A percentile compares a stretch with the other conserved stretches of the same genome.
These are phyloP conservation scores for Suillus clintonianus DNA, from an alignment of 768 basidiomycete species.

Conservation along the genomic window DNA sequence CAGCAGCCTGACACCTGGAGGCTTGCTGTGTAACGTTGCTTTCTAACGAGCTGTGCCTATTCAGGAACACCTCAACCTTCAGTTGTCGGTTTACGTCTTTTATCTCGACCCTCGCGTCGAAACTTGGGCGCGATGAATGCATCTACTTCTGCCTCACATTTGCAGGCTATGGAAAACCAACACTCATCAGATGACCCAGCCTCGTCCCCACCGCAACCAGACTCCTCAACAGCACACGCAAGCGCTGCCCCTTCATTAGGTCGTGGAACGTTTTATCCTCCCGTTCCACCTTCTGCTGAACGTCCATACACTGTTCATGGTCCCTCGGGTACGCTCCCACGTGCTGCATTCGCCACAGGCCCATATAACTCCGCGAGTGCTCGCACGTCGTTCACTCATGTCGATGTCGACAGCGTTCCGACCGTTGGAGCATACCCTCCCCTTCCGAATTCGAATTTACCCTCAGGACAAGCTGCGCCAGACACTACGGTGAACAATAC, in stretches of 20 bases:
- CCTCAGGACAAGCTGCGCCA: neutral
- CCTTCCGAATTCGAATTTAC: conserved; percentile 9
- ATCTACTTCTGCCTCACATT: neutral
- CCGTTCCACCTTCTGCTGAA: conserved; percentile 10
- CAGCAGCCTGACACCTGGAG: neutral
- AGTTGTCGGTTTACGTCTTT: neutral
- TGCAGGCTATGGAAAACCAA: conserved; percentile 1
- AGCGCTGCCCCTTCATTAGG: conserved; percentile 13
- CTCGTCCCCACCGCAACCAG: conserved; percentile 24
- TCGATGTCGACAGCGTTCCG: conserved; percentile 37
- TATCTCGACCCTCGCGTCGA: neutral
- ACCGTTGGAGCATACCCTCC: conserved; percentile 21
- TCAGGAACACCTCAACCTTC: neutral
- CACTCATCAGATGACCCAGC: conserved; percentile 9
- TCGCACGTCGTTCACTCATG: conserved; percentile 55
- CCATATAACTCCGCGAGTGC: conserved; percentile 44
- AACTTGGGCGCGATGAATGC: neutral
- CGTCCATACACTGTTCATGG: conserved; percentile 21
- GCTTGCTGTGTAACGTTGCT: conserved; percentile 3
- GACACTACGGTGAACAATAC: conserved; percentile 10
- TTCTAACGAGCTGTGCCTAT: neutral
- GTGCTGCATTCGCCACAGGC: conserved; percentile 5
- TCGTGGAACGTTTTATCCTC: conserved; percentile 8
- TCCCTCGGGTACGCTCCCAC: conserved; percentile 4
- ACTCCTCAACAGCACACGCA: conserved; percentile 30